Evolutionary conservation across 2,329 filamentous ascomycete genomes (phyloP).

Genomic region (Fusarium sp.): DNA sequence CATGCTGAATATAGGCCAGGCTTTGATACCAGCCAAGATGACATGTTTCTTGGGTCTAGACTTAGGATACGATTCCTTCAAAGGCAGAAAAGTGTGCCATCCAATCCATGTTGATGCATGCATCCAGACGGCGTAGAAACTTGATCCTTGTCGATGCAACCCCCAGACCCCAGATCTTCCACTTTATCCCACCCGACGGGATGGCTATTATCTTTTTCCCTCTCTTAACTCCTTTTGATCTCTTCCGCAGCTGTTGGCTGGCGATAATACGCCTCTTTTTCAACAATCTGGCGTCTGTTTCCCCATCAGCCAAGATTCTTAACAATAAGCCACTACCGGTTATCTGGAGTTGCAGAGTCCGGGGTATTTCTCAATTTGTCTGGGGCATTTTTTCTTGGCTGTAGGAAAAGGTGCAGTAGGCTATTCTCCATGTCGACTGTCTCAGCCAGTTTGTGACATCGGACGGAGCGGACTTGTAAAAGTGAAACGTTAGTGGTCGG

Average conservation of each 20-base stretch:
- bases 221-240: not conserved
- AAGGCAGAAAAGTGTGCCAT: conserved; percentile 16
- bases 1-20: conserved; percentile 20
- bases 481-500: conserved; percentile 12
- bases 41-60: conserved; percentile 9
- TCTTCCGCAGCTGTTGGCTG: conserved; percentile 2
- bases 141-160: conserved; percentile 24
- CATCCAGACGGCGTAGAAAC: conserved; percentile 28
- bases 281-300: conserved; percentile 14
- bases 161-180: conserved; percentile 15
- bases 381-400: conserved; percentile 9
- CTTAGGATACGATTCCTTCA: conserved; percentile 5
- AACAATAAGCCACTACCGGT: conserved; percentile 1
- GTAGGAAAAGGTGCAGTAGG: not conserved
- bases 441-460: conserved; percentile 3
- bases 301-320: not conserved
- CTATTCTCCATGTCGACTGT: conserved; percentile 1
- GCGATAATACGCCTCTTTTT: conserved; percentile 3
- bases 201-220: not conserved
- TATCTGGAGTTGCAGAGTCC: conserved; percentile 10
- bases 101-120: conserved; percentile 25
- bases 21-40: conserved; percentile 16
- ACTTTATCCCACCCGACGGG: not conserved
- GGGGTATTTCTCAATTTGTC: conserved; percentile 21
- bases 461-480: not conserved